A percentile compares a stretch with the other conserved stretches of the same genome.
Evolutionary conservation across 148 eudicot species (phyloP).

Genomic region (Persicaria tinctoria): DNA sequence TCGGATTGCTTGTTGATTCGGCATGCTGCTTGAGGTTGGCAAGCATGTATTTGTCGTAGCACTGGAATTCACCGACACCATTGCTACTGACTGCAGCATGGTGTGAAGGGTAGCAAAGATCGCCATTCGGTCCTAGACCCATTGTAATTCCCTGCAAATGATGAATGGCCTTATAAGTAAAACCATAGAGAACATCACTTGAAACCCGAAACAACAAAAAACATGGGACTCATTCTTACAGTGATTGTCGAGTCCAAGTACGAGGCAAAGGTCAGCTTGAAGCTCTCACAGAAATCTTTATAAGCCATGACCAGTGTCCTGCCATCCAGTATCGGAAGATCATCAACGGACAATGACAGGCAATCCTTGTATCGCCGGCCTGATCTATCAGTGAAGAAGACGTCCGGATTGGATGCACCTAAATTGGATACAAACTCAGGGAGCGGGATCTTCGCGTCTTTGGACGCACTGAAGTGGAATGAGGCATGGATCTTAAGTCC

Average conservation of each 20-base stretch:
- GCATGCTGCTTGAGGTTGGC: conserved; percentile 52
- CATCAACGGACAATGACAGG: conserved; percentile 63
- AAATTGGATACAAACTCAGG: conserved; percentile 68
- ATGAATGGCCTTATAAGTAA: background rate
- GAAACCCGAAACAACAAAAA: background rate
- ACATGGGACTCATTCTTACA: conserved; percentile 22
- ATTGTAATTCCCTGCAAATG: conserved; percentile 51
- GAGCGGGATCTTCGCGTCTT: conserved; percentile 41
- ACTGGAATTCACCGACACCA: conserved; percentile 87
- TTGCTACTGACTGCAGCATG: conserved; percentile 20
- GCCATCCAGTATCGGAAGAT: conserved; percentile 62
- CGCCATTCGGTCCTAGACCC: conserved; percentile 92
- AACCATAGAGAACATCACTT: background rate
- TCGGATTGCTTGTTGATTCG: conserved; percentile 42
- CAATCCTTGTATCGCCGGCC: conserved; percentile 53
- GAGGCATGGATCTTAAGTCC: conserved; percentile 63
- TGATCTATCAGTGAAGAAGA: conserved; percentile 54
- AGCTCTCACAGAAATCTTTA: conserved; percentile 56
- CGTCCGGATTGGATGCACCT: conserved; percentile 42
- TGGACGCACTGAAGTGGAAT: conserved; percentile 62
- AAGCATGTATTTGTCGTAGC: conserved; percentile 72
- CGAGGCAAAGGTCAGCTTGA: conserved; percentile 44
- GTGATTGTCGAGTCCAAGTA: conserved; percentile 80
- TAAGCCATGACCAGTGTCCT: conserved; percentile 68
- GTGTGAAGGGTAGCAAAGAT: conserved; percentile 70